These are phyloP conservation scores for Phalaenopsis equestris DNA, from an alignment of 106 monocot genomes.

Conservation along the genomic window DNA sequence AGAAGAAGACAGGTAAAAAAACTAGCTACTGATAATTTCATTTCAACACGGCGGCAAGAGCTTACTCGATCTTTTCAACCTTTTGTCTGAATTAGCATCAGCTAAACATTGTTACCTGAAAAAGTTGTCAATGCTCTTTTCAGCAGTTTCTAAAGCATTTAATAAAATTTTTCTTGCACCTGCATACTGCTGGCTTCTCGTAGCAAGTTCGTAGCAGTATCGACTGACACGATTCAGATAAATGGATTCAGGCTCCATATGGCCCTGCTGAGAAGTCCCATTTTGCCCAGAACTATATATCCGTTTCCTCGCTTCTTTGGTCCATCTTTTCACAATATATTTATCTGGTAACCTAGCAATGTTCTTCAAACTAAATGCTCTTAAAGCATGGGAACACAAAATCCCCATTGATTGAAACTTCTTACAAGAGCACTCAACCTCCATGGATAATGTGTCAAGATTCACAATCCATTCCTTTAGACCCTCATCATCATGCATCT, in stretches of 20 bases:
- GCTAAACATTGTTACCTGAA: background rate
- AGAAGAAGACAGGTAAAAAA: background rate
- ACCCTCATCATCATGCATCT: slow-evolving; percentile 16
- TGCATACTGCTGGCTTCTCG: background rate
- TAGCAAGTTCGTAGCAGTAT: slow-evolving; percentile 5
- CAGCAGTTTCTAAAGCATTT: slow-evolving; percentile 9
- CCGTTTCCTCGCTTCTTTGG: slow-evolving; percentile 28
- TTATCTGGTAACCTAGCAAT: slow-evolving; percentile 20
- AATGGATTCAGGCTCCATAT: slow-evolving; percentile 6
- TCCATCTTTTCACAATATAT: slow-evolving; percentile 35
- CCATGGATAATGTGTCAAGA: slow-evolving; percentile 14
- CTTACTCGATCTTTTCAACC: slow-evolving; percentile 9
- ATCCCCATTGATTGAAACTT: slow-evolving; percentile 34
- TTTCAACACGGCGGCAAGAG: background rate
- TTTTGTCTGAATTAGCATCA: background rate
- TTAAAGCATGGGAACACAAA: slow-evolving; percentile 28
- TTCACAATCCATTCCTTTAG: slow-evolving; percentile 14
- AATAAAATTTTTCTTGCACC: slow-evolving; percentile 4
- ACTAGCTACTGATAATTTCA: background rate
- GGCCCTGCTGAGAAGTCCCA: background rate
- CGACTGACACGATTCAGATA: slow-evolving; percentile 6
- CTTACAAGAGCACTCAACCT: slow-evolving; percentile 22
- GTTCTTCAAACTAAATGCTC: slow-evolving; percentile 20
- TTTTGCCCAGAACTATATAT: slow-evolving; percentile 5
- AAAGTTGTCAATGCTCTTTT: slow-evolving; percentile 3